A percentile compares a stretch with the other conserved stretches of the same genome.
These are phyloP conservation scores for Pythium phragmiticola DNA, from an alignment of 352 stramenopile species.

Conservation along the genomic window DNA sequence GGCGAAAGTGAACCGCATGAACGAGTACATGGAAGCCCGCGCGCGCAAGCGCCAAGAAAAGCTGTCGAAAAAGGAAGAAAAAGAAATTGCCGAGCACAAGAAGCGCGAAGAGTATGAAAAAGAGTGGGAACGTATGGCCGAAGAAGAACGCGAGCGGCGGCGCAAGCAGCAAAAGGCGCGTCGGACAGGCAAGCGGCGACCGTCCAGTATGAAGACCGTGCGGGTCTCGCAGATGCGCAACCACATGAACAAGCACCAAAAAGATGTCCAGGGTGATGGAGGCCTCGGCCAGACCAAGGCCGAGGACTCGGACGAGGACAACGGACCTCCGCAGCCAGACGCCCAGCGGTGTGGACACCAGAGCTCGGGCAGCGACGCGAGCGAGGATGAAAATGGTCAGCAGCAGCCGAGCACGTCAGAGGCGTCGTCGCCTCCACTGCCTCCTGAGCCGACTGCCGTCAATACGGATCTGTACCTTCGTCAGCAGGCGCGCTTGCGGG, in stretches of 20 bases:
- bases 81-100: conserved; percentile 70
- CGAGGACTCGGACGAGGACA: conserved; percentile 36
- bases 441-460: conserved; percentile 63
- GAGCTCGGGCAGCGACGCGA: conserved; percentile 59
- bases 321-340: conserved; percentile 33
- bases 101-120: conserved; percentile 87
- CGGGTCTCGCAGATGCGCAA: conserved; percentile 84
- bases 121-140: conserved; percentile 87
- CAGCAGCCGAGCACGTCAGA: conserved; percentile 29
- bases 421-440: conserved; percentile 43
- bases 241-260: conserved; percentile 70
- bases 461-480: conserved; percentile 79
- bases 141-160: conserved; percentile 82
- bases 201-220: conserved; percentile 80
- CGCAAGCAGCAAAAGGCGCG: conserved; percentile 77
- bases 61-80: conserved; percentile 68
- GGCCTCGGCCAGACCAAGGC: conserved; percentile 1
- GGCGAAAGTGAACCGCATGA: conserved; percentile 78
- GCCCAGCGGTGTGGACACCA: conserved; percentile 48
- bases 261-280: conserved; percentile 28
- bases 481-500: conserved; percentile 78
- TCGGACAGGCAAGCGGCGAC: conserved; percentile 60
- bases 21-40: conserved; percentile 86
- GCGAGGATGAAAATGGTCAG: conserved; percentile 19
- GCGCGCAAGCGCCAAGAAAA: conserved; percentile 79